Evolutionary conservation across 1,284 basidiomycete genomes (phyloP).

Genomic region (Trichosporon sp.): DNA sequence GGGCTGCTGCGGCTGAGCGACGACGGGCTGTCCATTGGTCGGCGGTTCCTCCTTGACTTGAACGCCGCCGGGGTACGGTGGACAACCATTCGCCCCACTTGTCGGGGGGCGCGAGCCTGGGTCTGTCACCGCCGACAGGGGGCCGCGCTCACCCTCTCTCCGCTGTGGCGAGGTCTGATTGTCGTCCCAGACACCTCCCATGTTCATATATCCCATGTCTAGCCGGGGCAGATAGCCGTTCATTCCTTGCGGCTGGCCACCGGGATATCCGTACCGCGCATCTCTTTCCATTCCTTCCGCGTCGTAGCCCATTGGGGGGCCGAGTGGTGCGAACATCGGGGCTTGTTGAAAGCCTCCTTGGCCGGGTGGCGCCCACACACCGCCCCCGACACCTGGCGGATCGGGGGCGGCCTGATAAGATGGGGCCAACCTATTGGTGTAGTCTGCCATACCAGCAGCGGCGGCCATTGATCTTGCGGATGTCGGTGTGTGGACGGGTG

Average conservation of each 20-base stretch:
- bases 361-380: background rate
- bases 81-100: background rate
- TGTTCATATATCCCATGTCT: constrained; percentile 1
- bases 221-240: background rate
- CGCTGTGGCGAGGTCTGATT: background rate
- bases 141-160: background rate
- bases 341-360: background rate
- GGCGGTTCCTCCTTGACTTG: constrained; percentile 7
- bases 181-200: background rate
- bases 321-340: background rate
- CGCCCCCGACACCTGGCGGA: background rate
- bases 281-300: background rate
- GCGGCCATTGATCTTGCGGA: background rate
- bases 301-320: background rate
- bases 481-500: background rate
- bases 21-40: constrained; percentile 3
- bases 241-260: background rate
- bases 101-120: background rate
- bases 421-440: constrained; percentile 3
- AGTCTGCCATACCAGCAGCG: constrained; percentile 3
- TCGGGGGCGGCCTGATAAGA: constrained; percentile 1
- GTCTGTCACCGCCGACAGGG: background rate
- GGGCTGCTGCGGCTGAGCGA: constrained; percentile 1
- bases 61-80: background rate
- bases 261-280: background rate